phyloP scores from a whole-genome alignment of 73 alveolate species.

The Tetrahymena elliotti region DNA sequence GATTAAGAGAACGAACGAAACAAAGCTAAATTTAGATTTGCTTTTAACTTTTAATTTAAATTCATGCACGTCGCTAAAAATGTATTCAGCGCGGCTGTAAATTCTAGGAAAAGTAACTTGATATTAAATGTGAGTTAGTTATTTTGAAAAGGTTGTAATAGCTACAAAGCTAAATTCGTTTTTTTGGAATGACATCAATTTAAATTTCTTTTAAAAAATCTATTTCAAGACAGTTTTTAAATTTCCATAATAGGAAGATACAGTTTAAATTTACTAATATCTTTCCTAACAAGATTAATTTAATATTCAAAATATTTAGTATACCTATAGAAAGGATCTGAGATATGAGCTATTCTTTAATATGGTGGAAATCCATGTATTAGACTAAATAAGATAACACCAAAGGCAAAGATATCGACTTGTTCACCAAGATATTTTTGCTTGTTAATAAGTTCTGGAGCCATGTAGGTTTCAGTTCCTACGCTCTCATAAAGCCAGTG shows the following conservation, averaged over 20 bases:
- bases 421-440: not conserved
- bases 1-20: too few relatives aligned
- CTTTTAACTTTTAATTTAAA: not conserved
- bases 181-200: too few relatives aligned
- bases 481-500: not conserved
- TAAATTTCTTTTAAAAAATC: too few relatives aligned
- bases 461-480: not conserved
- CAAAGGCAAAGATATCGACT: not conserved
- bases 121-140: not conserved
- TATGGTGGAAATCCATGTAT: not conserved
- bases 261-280: too few relatives aligned
- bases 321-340: not conserved
- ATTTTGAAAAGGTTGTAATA: not conserved
- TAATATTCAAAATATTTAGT: not conserved
- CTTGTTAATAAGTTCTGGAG: not conserved
- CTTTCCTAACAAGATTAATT: not conserved
- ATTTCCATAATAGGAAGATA: not conserved
- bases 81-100: not conserved
- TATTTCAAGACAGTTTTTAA: not conserved
- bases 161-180: not conserved
- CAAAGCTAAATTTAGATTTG: not conserved
- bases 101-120: not conserved
- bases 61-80: not conserved
- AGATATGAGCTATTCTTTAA: not conserved
- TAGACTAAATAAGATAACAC: not conserved